Evolutionary conservation across 257 asterid genomes (phyloP).

Genomic region (Solanum boliviense): DNA sequence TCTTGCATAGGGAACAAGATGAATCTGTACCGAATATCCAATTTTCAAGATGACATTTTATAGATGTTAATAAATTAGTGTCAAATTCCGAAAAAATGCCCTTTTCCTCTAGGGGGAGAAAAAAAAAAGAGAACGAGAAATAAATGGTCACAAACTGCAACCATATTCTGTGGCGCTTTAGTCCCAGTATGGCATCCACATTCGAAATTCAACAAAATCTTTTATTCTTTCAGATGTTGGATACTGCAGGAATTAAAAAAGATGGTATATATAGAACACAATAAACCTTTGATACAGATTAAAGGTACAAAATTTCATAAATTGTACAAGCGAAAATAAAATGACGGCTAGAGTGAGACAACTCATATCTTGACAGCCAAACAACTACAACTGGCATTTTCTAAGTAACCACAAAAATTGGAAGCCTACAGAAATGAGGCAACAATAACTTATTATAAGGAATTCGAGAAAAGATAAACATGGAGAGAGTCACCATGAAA

Average conservation of each 20-base stretch:
- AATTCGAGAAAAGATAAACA: not conserved
- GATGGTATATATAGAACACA: not conserved
- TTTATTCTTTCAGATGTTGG: not conserved
- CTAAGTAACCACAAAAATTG: not conserved
- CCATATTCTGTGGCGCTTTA: not conserved
- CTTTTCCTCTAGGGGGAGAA: not conserved
- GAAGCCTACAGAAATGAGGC: not conserved
- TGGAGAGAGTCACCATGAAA: constrained; percentile 63
- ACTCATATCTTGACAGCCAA: not conserved
- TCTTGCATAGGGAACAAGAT: not conserved
- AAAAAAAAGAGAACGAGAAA: not conserved
- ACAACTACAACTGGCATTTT: not conserved
- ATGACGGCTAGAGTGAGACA: not conserved
- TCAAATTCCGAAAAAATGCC: not conserved
- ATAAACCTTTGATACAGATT: not conserved
- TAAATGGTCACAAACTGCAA: not conserved
- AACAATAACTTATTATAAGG: not conserved
- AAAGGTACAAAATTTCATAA: not conserved
- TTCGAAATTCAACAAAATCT: not conserved
- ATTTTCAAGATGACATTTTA: not conserved
- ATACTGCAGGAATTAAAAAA: not conserved
- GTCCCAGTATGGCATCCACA: not conserved
- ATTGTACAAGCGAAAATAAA: not conserved
- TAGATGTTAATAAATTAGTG: not conserved
- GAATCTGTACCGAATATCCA: not conserved